A percentile compares a stretch with the other conserved stretches of the same genome.
These are phyloP conservation scores for Aspergillus diversus DNA, from an alignment of 495 filamentous ascomycete genomes.

Conservation along the genomic window DNA sequence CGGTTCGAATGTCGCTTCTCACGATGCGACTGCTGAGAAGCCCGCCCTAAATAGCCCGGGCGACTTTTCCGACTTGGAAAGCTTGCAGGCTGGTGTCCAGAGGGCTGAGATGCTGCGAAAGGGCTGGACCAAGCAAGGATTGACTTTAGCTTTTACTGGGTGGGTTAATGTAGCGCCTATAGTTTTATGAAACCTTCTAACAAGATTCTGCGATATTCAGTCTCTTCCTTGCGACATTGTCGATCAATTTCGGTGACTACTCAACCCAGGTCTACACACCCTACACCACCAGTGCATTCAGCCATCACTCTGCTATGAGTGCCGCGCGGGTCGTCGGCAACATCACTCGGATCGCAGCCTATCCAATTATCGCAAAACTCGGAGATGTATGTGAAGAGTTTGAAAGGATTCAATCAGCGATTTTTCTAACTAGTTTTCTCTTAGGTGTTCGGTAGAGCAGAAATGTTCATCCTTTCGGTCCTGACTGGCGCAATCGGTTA, in stretches of 20 bases:
- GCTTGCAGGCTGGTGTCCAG: slow-evolving; percentile 29
- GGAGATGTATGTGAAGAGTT: slow-evolving; percentile 23
- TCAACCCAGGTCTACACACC: slow-evolving; percentile 28
- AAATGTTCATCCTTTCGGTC: slow-evolving; percentile 33
- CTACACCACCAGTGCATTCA: slow-evolving; percentile 30
- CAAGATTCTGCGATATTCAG: slow-evolving; percentile 9
- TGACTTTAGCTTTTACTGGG: slow-evolving; percentile 30
- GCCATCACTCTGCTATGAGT: slow-evolving; percentile 32
- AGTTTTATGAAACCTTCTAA: not conserved
- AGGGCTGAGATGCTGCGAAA: slow-evolving; percentile 29
- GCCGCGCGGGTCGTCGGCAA: slow-evolving; percentile 31
- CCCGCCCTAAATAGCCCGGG: not conserved
- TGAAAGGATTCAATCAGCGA: not conserved
- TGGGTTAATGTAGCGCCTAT: not conserved
- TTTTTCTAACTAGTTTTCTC: not conserved
- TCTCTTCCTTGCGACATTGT: slow-evolving; percentile 30
- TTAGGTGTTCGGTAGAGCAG: slow-evolving; percentile 29
- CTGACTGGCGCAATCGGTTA: slow-evolving; percentile 20
- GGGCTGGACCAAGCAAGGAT: slow-evolving; percentile 28
- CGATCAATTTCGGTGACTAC: slow-evolving; percentile 31
- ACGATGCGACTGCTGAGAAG: not conserved
- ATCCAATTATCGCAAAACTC: slow-evolving; percentile 33
- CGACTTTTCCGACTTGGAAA: slow-evolving; percentile 4
- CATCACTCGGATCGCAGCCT: slow-evolving; percentile 30
- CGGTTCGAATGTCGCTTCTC: not conserved